Conservation (phyloP, 768 basidiomycete genomes). For the Agaricus subrufescens region DNA sequence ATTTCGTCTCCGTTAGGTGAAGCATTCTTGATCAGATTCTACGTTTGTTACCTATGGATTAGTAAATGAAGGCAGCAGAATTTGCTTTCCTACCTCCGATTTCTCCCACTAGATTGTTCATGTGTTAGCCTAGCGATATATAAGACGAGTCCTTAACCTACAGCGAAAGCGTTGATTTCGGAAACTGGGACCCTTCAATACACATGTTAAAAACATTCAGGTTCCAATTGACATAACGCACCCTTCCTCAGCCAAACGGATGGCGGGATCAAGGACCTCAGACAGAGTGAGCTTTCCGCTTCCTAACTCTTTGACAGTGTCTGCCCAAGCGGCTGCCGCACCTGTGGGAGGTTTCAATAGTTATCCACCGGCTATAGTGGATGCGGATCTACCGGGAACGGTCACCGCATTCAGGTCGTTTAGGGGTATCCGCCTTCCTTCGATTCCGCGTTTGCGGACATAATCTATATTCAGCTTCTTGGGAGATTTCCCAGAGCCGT, state of each 20-base stretch:
- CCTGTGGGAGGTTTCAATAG: slow-evolving; percentile 35
- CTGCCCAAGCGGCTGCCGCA: slow-evolving; percentile 93
- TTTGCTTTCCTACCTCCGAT: slow-evolving; percentile 40
- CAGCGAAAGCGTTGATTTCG: slow-evolving; percentile 65
- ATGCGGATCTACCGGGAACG: slow-evolving; percentile 51
- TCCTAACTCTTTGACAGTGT: slow-evolving; percentile 80
- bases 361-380: neutral
- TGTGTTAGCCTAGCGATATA: neutral
- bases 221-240: slow-evolving; percentile 22
- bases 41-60: neutral
- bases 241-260: slow-evolving; percentile 90
- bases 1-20: slow-evolving; percentile 86
- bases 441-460: slow-evolving; percentile 62
- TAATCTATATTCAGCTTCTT: slow-evolving; percentile 74
- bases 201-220: neutral
- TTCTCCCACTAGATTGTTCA: slow-evolving; percentile 40
- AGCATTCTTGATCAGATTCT: slow-evolving; percentile 71
- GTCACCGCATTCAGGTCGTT: slow-evolving; percentile 90
- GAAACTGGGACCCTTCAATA: slow-evolving; percentile 75
- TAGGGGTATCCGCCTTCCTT: slow-evolving; percentile 61
- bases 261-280: slow-evolving; percentile 85
- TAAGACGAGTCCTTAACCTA: slow-evolving; percentile 19
- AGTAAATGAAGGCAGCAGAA: neutral
- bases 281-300: slow-evolving; percentile 58
- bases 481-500: slow-evolving; percentile 90